phyloP scores from a whole-genome alignment of 352 stramenopile genomes.

The Phytophthora pini region DNA sequence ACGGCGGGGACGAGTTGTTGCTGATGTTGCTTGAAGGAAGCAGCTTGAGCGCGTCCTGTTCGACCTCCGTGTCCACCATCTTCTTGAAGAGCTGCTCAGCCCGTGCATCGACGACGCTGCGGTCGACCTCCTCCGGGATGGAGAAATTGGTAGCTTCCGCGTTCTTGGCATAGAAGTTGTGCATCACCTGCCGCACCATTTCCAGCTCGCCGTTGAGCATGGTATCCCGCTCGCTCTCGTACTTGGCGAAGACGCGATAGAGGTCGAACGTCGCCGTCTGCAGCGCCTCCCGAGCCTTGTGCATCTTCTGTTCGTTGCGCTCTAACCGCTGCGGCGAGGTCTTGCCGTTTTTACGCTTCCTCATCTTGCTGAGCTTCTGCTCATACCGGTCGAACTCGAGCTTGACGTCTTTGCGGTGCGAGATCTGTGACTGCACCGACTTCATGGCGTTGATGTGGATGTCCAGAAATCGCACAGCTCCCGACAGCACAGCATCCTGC shows the following conservation, averaged over 20 bases:
- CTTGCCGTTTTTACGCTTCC: constrained; percentile 18
- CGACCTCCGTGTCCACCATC: constrained; percentile 65
- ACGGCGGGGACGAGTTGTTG: constrained; percentile 10
- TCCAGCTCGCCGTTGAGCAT: constrained; percentile 83
- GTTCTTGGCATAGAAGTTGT: constrained; percentile 81
- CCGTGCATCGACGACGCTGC: constrained; percentile 48
- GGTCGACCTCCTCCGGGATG: constrained; percentile 66
- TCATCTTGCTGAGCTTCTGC: constrained; percentile 54
- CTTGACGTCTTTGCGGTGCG: constrained; percentile 67
- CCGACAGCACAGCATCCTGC: constrained; percentile 67
- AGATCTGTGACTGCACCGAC: constrained; percentile 75
- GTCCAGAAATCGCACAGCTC: constrained; percentile 69
- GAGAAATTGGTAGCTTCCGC: constrained; percentile 70
- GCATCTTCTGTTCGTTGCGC: constrained; percentile 65
- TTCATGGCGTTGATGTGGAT: constrained; percentile 85
- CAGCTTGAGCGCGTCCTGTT: constrained; percentile 42
- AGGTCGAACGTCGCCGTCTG: constrained; percentile 66
- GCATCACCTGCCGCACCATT: constrained; percentile 84
- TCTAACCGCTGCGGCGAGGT: constrained; percentile 43
- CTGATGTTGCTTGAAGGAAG: constrained; percentile 16
- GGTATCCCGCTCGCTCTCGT: constrained; percentile 74
- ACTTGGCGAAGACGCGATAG: constrained; percentile 81
- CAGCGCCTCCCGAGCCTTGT: constrained; percentile 48
- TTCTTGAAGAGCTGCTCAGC: constrained; percentile 65
- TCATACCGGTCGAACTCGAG: constrained; percentile 80